phyloP scores from a whole-genome alignment of 805 yeast genomes.

The Teunomyces aglyptinius region DNA sequence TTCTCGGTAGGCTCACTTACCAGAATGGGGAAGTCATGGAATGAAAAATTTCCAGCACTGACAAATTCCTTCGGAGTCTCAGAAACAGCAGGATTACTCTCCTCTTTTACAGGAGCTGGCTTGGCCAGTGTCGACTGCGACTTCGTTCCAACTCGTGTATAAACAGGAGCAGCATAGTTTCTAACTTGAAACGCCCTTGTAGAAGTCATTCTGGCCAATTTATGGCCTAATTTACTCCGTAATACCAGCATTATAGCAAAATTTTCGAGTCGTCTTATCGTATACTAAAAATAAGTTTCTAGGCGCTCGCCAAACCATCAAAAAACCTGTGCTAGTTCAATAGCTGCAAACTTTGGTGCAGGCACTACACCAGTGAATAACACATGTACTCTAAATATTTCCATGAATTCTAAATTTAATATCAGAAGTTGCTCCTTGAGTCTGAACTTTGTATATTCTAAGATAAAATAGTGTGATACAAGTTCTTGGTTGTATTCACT shows the following conservation, averaged over 20 bases:
- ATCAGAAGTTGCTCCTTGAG: too few species aligned
- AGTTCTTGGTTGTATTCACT: too few species aligned
- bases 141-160: constrained; percentile 7
- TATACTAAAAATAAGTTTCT: background rate
- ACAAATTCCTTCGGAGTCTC: background rate
- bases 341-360: background rate
- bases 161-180: constrained; percentile 10
- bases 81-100: background rate
- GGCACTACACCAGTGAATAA: background rate
- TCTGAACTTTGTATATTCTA: too few species aligned
- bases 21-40: constrained; percentile 23
- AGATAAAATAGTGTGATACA: too few species aligned
- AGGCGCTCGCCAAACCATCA: background rate
- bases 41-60: constrained; percentile 6
- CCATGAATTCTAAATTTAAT: too few species aligned
- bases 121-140: constrained; percentile 1
- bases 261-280: background rate
- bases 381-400: background rate
- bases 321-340: background rate
- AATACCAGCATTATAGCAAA: background rate
- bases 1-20: constrained; percentile 7
- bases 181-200: background rate
- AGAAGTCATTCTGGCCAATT: background rate
- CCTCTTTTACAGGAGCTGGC: background rate
- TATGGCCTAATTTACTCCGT: background rate